phyloP scores from a whole-genome alignment of 2,329 filamentous ascomycete species.

The Exophiala mesophila region DNA sequence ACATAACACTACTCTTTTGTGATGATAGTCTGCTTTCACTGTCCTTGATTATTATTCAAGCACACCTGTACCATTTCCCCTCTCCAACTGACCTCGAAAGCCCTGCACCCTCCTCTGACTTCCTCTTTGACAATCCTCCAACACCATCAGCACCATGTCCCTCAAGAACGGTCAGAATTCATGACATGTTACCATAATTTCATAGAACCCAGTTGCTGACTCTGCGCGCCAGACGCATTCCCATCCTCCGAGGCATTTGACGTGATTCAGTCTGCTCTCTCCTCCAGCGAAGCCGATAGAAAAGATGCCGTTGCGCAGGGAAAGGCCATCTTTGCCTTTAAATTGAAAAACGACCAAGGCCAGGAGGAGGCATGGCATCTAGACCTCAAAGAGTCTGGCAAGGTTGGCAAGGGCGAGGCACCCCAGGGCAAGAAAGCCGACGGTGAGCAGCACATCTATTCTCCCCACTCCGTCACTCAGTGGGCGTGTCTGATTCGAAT shows the following conservation, averaged over 20 bases:
- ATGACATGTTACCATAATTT: not conserved
- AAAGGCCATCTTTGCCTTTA: conserved; percentile 84
- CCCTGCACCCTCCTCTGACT: too few relatives aligned
- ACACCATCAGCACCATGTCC: too few relatives aligned
- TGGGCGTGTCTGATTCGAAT: too few relatives aligned
- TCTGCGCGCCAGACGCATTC: conserved; percentile 52
- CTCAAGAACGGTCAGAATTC: conserved; percentile 62
- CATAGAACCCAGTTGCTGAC: not conserved
- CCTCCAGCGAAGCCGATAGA: conserved; percentile 64
- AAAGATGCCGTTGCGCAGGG: conserved; percentile 87
- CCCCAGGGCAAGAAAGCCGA: conserved; percentile 71
- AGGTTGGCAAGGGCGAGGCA: conserved; percentile 68
- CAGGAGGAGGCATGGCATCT: conserved; percentile 87
- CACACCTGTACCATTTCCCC: too few relatives aligned
- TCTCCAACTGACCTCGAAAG: too few relatives aligned
- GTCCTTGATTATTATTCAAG: too few relatives aligned
- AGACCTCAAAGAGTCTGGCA: conserved; percentile 86
- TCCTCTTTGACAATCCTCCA: too few relatives aligned
- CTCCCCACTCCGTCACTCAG: not conserved
- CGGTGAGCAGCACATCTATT: conserved; percentile 51
- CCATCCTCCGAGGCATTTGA: conserved; percentile 91
- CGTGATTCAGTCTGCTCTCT: conserved; percentile 69
- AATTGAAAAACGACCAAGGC: conserved; percentile 78
- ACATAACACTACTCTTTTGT: too few relatives aligned
- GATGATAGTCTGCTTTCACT: too few relatives aligned